phyloP scores from a whole-genome alignment of 2,329 filamentous ascomycete species.

The Colletotrichum spaethianum region DNA sequence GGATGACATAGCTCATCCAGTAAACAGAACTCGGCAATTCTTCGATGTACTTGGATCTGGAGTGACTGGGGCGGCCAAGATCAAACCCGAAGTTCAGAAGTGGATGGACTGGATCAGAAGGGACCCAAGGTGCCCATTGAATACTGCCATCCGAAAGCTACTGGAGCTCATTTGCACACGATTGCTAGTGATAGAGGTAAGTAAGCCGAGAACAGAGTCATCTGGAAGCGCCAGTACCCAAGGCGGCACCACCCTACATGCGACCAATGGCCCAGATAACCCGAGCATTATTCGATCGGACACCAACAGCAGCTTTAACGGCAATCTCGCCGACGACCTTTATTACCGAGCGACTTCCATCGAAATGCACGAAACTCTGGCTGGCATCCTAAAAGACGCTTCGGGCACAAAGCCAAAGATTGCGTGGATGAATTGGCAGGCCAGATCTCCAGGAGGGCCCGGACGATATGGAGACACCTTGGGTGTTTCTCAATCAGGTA shows the following conservation, averaged over 20 bases:
- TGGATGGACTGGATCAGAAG: slow-evolving; percentile 14
- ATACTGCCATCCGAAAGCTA: not conserved
- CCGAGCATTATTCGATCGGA: not conserved
- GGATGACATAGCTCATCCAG: not conserved
- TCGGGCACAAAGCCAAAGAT: not conserved
- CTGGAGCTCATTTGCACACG: not conserved
- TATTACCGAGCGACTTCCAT: not conserved
- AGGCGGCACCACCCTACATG: not conserved
- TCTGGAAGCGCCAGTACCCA: not conserved
- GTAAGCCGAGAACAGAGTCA: not conserved
- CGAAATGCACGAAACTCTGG: not conserved
- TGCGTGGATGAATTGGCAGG: slow-evolving; percentile 1
- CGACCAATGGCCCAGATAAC: not conserved
- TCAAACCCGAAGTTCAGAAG: not conserved
- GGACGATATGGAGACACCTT: not conserved
- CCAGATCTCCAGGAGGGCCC: fast-evolving
- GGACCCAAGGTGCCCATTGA: not conserved
- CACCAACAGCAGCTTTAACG: not conserved
- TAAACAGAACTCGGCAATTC: slow-evolving; percentile 1
- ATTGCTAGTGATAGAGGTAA: slow-evolving; percentile 1
- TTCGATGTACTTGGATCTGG: slow-evolving; percentile 2
- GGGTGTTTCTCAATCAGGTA: not conserved
- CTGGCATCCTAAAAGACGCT: fast-evolving
- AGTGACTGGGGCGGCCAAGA: not conserved
- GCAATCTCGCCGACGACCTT: not conserved